Base-by-base conservation (phyloP, 805 yeast species). In the Myxozyma monticola region DNA sequence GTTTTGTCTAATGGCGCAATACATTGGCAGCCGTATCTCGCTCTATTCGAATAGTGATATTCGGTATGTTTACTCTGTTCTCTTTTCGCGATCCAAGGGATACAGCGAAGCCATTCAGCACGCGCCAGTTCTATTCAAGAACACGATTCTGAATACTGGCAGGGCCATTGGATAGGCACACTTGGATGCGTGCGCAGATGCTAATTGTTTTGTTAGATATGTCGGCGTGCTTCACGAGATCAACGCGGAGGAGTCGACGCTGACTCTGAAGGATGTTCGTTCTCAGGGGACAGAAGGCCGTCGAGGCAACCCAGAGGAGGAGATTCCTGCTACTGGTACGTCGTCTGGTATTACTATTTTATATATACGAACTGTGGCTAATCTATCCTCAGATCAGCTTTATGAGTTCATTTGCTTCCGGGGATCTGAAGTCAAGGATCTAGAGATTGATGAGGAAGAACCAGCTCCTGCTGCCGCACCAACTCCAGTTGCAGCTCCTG, bases 281-380 rank as follows among this genome's bases (percentile, higher is more conserved):
- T 81, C 88, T 44, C 83, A 83, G 59, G 99, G 98, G 48, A 86
- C 97, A 18, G 98, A 91, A 68, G 96, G 96, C 26, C 79, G 98
- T 62, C 75, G 84, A 59, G 70, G 73, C 12, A 88, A 85, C 66
- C 84, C 86, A 2, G 72, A 76, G 14, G 75, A 78, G 56, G 95
- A 88, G 67, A 81, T 88, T 35, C 77, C 80, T 48, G 84, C 95
- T 5, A 83, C 87, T 17, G 64, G 60, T 56, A 33, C 25, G 56
- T 21, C 15, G 31, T 28, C 9, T 28, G 9, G 14, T 28, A 14
- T 9, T 9, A 28, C 12, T 10, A 28, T 28, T 10, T 10, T 28
- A 28, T 28, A 28, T 28, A 28, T 9, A 14, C 14, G 9, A 28
- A 28, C 14, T 10, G 12, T 14, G 31, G 14, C 31, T 28, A 14